Evolutionary conservation across 192 early-diverging fungal species (phyloP).

Genomic region (Funneliformis geosporum): DNA sequence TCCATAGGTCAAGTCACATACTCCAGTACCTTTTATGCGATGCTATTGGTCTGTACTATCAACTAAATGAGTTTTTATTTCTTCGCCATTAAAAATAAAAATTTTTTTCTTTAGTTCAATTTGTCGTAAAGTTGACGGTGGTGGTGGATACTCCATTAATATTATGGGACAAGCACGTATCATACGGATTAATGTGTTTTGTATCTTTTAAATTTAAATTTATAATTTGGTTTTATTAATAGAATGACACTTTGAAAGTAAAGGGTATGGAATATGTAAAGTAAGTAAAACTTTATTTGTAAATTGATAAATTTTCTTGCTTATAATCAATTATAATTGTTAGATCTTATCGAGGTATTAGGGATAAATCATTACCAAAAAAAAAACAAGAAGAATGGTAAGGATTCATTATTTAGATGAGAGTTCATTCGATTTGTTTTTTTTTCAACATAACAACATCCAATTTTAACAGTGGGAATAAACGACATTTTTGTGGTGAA

Average conservation of each 20-base stretch:
- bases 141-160: conserved; percentile 58
- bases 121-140: conserved; percentile 65
- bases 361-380: conserved; percentile 40
- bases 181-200: neutral
- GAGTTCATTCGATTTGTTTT: neutral
- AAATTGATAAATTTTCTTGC: neutral
- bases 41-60: conserved; percentile 52
- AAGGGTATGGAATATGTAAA: conserved; percentile 36
- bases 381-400: conserved; percentile 42
- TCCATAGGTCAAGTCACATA: conserved; percentile 38
- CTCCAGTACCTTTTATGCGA: conserved; percentile 57
- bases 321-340: conserved; percentile 4
- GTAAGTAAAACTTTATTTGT: conserved; percentile 24
- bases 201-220: neutral
- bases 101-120: conserved; percentile 46
- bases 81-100: neutral
- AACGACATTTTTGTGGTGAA: conserved; percentile 55
- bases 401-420: neutral
- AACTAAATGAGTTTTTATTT: neutral
- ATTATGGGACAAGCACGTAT: conserved; percentile 49
- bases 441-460: neutral
- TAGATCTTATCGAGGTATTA: conserved; percentile 48
- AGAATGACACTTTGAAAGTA: conserved; percentile 42
- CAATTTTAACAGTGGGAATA: conserved; percentile 38
- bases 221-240: neutral